Percentiles rank a stretch among this genome's conserved stretches.
These are phyloP conservation scores for Taphrina populina DNA, from an alignment of 1,139 yeast genomes.

Conservation along the genomic window DNA sequence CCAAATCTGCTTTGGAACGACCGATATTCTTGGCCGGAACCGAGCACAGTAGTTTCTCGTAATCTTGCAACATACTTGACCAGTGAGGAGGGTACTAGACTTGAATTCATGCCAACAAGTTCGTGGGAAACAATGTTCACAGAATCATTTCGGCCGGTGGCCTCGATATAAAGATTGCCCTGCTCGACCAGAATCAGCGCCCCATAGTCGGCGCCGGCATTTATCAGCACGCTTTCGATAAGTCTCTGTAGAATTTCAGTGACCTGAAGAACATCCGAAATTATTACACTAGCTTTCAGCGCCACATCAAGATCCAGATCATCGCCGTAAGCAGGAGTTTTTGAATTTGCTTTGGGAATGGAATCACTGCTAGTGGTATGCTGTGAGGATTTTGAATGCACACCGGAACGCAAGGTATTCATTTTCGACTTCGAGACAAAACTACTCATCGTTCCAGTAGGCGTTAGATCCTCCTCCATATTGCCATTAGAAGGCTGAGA, in stretches of 20 bases:
- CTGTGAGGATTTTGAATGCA: background rate
- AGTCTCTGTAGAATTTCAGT: slow-evolving; percentile 34
- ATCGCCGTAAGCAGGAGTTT: too few species aligned
- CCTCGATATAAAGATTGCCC: slow-evolving; percentile 36
- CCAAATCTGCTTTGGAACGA: slow-evolving; percentile 35
- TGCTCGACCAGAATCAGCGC: slow-evolving; percentile 38
- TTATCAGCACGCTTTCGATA: slow-evolving; percentile 39
- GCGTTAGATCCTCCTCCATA: slow-evolving; percentile 7
- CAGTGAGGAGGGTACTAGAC: slow-evolving; percentile 34
- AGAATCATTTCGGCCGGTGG: slow-evolving; percentile 27
- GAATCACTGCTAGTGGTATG: slow-evolving; percentile 1
- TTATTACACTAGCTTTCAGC: slow-evolving; percentile 28
- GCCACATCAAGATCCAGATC: slow-evolving; percentile 30
- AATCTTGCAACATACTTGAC: slow-evolving; percentile 37
- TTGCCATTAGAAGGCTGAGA: slow-evolving; percentile 9
- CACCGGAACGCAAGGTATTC: background rate
- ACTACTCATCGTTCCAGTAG: slow-evolving; percentile 21
- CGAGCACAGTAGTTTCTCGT: slow-evolving; percentile 37
- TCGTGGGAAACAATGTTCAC: slow-evolving; percentile 31
- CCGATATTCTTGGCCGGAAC: slow-evolving; percentile 36
- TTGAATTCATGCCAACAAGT: slow-evolving; percentile 35
- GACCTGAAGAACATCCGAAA: slow-evolving; percentile 22
- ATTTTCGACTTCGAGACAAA: slow-evolving; percentile 3
- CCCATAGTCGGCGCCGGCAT: slow-evolving; percentile 39
- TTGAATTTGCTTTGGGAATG: too few species aligned